Evolutionary conservation across 371 early-diverging fungal species (phyloP), one percentile per base, ranked within the genome.

Genomic region (Conidiobolus incongruus): DNA sequence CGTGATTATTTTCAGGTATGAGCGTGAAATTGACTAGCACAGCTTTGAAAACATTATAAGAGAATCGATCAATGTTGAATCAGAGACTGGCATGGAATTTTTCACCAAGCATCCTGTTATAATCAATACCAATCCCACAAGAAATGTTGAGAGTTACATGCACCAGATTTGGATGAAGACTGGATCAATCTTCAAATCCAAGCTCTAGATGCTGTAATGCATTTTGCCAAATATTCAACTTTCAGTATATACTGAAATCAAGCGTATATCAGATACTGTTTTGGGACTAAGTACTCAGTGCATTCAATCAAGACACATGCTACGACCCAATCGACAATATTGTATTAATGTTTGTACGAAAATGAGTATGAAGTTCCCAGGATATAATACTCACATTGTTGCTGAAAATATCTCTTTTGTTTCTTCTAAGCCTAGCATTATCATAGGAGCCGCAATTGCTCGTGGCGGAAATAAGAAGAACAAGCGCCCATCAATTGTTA

Each of bases 271-370:
- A 21, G 96, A 98, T 58, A 89, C 90, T 2, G 71, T 79, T 23
- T 63, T 87, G 40, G 88, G 92, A 24, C 61, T 90, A 26, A 74
- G 80, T 1, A 84, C 94, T 2, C 96, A 95, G 61, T 95, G 96
- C 59, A 61, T 95, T 39, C 76, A 81, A 50, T 58, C 64, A 5
- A 77, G 74, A 60, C 79, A 94, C 54, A 47, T 79, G 21, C 51
- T 51, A 30, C 49, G 58, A 8, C 58, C 71, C 29, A 70, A 69
- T 46, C 49, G 68, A 34, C 77, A 78, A 46, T 81, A 79, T 52
- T 72, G 72, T 46, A 63, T 66, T 3, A 80, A 80, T 48, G 46
- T 80, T 30, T 60, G 66, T 32, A 57, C 81, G 20, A 80, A 80
- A 60, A 63, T 81, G 39, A 81, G 80, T 52, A 62, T 62, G 34